Evolutionary conservation across 1,284 basidiomycete species (phyloP), one percentile per base, ranked within the genome.

Genomic region (Microbotryum intermedium): DNA sequence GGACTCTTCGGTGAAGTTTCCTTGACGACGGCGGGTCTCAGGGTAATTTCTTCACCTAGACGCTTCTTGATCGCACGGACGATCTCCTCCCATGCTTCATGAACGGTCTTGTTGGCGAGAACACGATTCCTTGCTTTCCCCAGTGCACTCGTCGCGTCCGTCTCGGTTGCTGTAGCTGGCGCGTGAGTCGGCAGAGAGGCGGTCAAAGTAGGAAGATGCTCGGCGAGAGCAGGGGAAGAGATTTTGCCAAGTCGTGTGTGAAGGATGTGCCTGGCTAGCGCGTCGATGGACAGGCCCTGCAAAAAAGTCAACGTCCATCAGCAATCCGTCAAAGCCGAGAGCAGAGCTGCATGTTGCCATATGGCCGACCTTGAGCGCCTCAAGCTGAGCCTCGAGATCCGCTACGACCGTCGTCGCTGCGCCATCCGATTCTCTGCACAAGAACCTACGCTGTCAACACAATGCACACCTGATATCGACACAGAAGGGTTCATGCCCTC

Each of bases 211-310:
- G 55, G 50, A 34, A 62, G 50, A 57, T 53, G 56, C 20, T 25
- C 9, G 50, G 44, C 29, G 48, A 55, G 56, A n/a, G 53, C 73
- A 74, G 59, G 76, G 76, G 9, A 61, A 59, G 79, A 81, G 72
- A 89, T 84, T 73, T 92, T 92, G 51, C 82, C 81, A 39, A 92
- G 73, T 75, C 87, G 91, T 7, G 82, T 80, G 64, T 77, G 76
- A 42, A 91, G 77, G 21, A 87, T 84, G 11, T 81, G 80, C 45
- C 78, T 77, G 6, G 82, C 83, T 28, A 90, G 76, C 2, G 77
- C 69, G 62, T 86, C 82, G 55, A 82, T 78, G 66, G 83, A 77
- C 11, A 86, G 72, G 42, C 76, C 74, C 88, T 92, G 68, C 8
- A 43, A 3, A 23, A n/a, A n/a, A 16, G 34, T 39, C 11, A 39